These are phyloP conservation scores for Diplodia intermedia DNA, from an alignment of 2,329 filamentous ascomycete genomes.

Conservation along the genomic window DNA sequence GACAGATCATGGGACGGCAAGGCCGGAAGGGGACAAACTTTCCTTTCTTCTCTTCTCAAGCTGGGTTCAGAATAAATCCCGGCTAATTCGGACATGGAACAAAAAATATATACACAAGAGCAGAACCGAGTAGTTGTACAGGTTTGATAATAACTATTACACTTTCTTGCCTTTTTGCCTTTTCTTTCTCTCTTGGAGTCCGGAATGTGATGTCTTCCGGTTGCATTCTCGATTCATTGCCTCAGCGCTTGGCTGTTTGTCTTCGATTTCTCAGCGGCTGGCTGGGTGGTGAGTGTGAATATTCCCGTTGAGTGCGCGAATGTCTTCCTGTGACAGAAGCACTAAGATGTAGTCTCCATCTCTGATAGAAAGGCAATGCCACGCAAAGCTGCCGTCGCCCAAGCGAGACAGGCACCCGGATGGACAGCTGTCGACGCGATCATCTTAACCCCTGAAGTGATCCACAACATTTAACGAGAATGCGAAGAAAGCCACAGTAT, in stretches of 20 bases:
- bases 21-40: neutral
- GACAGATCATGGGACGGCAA: neutral
- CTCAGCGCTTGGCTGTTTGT: neutral
- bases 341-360: no score
- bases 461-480: neutral
- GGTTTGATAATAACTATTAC: conserved; percentile 22
- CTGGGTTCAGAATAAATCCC: neutral
- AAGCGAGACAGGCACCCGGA: neutral
- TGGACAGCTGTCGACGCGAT: neutral
- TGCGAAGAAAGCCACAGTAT: neutral
- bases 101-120: neutral
- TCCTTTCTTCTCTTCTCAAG: neutral
- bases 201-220: neutral
- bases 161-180: conserved; percentile 3
- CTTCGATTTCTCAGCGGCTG: neutral
- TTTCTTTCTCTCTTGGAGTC: neutral
- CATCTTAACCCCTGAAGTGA: neutral
- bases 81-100: neutral
- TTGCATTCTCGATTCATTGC: neutral
- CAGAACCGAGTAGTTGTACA: conserved; percentile 12
- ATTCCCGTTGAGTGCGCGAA: neutral
- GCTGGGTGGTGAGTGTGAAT: neutral
- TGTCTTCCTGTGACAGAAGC: no score
- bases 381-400: neutral
- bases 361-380: neutral